phyloP scores from a whole-genome alignment of 306 rosid genomes.

The Purshia tridentata region DNA sequence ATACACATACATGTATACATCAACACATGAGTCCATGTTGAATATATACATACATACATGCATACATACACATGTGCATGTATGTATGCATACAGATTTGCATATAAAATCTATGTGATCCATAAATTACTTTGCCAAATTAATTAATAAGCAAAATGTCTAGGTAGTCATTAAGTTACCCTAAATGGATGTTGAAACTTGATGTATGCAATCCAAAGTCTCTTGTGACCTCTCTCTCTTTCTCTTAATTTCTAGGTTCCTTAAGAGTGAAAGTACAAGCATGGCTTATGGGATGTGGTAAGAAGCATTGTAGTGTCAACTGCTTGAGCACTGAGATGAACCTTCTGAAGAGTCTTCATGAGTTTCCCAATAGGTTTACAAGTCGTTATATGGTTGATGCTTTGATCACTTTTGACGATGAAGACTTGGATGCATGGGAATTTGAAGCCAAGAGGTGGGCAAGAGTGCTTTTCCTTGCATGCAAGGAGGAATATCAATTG shows the following conservation, averaged over 20 bases:
- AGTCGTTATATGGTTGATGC: conserved; percentile 28
- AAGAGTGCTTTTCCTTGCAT: conserved; percentile 71
- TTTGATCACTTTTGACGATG: conserved; percentile 62
- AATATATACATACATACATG: background rate
- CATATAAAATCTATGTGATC: background rate
- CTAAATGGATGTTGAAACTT: background rate
- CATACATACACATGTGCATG: background rate
- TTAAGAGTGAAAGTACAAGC: conserved; percentile 58
- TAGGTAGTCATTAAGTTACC: background rate
- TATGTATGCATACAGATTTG: background rate
- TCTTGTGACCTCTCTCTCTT: conserved; percentile 14
- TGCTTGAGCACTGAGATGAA: conserved; percentile 49
- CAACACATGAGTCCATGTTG: background rate
- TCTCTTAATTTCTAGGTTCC: conserved; percentile 48
- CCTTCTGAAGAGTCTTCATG: conserved; percentile 58
- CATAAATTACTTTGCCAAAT: background rate
- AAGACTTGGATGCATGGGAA: conserved; percentile 82
- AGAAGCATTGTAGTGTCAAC: conserved; percentile 50
- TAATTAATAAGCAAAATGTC: background rate
- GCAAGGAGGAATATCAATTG: conserved; percentile 57
- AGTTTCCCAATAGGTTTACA: conserved; percentile 63
- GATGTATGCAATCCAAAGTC: background rate
- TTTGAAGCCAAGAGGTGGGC: conserved; percentile 87
- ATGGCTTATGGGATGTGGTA: conserved; percentile 76
- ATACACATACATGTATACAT: background rate